These are phyloP conservation scores for Mytilinidion resinicola DNA, from an alignment of 495 filamentous ascomycete genomes.

Conservation along the genomic window DNA sequence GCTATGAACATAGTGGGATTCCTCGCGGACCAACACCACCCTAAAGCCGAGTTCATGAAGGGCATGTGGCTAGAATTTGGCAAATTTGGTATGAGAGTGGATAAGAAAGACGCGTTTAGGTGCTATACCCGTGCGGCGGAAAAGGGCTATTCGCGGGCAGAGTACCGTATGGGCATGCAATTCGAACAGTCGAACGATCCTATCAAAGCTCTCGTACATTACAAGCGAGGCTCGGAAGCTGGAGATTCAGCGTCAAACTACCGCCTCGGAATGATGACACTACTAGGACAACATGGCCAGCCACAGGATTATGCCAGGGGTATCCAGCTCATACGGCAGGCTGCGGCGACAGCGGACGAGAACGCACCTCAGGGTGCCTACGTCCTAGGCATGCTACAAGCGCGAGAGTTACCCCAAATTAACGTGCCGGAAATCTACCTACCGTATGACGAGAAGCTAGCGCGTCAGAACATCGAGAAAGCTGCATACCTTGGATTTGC, in stretches of 20 bases:
- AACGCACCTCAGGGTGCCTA: constrained; percentile 97
- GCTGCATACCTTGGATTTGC: constrained; percentile 94
- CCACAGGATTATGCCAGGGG: constrained; percentile 71
- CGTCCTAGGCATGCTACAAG: constrained; percentile 91
- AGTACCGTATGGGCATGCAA: constrained; percentile 98
- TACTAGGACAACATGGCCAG: constrained; percentile 87
- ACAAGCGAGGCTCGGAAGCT: constrained; percentile 66
- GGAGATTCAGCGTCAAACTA: constrained; percentile 92
- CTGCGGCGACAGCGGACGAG: constrained; percentile 87
- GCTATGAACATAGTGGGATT: constrained; percentile 88
- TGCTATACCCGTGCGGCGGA: constrained; percentile 81
- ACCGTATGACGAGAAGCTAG: constrained; percentile 64
- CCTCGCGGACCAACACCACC: constrained; percentile 83
- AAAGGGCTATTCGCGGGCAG: constrained; percentile 83
- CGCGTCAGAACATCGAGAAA: constrained; percentile 88
- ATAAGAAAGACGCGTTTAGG: constrained; percentile 89
- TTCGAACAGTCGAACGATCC: constrained; percentile 90
- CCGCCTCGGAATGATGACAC: constrained; percentile 94
- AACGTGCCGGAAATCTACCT: constrained; percentile 67
- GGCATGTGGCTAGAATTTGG: constrained; percentile 98
- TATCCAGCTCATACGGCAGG: constrained; percentile 70
- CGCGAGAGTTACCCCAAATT: constrained; percentile 83
- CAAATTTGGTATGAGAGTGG: constrained; percentile 79
- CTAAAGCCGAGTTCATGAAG: constrained; percentile 88
- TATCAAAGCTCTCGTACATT: constrained; percentile 83